Conservation (phyloP, 2,329 filamentous ascomycete species). For the Aspergillus sp. region DNA sequence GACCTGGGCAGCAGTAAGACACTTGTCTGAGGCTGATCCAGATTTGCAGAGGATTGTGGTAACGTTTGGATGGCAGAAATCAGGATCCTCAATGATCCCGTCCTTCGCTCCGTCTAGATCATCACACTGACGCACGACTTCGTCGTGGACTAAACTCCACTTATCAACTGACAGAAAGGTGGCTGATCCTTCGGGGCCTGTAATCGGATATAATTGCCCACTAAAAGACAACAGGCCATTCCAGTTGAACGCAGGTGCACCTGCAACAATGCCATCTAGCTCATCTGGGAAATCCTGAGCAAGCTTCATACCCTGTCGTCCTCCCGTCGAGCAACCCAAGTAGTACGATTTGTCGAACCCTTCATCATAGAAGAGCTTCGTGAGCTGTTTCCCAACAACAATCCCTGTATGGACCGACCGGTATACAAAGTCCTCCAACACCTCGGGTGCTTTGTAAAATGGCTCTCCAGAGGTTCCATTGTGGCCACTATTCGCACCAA, state of each 20-base stretch:
- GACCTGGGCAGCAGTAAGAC: constrained; percentile 48
- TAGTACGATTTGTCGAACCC: constrained; percentile 42
- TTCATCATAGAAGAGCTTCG: constrained; percentile 49
- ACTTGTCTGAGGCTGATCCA: constrained; percentile 31
- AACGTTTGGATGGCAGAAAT: constrained; percentile 42
- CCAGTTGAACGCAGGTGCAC: constrained; percentile 45
- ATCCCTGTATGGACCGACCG: constrained; percentile 46
- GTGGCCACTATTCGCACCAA: constrained; percentile 53
- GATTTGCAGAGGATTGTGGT: constrained; percentile 28
- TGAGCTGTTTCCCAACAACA: constrained; percentile 49
- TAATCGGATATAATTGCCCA: constrained; percentile 45
- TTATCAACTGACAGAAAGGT: constrained; percentile 50
- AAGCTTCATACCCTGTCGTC: constrained; percentile 57
- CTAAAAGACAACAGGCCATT: constrained; percentile 51
- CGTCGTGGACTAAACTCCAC: constrained; percentile 43
- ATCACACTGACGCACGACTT: constrained; percentile 54
- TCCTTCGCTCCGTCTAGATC: constrained; percentile 50
- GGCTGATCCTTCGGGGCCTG: constrained; percentile 47
- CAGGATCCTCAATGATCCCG: constrained; percentile 50
- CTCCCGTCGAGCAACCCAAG: constrained; percentile 60
- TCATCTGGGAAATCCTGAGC: constrained; percentile 56
- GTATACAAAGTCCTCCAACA: constrained; percentile 51
- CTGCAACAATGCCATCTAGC: constrained; percentile 58
- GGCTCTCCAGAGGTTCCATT: constrained; percentile 48
- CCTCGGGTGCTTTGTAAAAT: constrained; percentile 48